Evolutionary conservation across 164 flowering plant species (phyloP).

Genomic region (Dillenia turbinata): DNA sequence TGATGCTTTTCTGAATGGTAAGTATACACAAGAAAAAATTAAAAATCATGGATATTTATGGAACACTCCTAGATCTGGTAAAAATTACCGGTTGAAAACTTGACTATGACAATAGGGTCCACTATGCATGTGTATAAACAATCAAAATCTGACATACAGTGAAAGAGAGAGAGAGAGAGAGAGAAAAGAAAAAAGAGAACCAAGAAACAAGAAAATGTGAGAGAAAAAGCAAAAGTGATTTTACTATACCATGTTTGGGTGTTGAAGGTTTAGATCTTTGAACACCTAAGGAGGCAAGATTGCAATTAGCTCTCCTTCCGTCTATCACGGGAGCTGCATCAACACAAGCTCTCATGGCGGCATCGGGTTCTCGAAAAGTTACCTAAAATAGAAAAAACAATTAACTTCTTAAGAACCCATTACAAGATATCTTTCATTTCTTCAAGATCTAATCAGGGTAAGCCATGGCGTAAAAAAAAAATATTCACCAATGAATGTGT

Average conservation of each 20-base stretch:
- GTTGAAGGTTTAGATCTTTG: conserved; percentile 90
- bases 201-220: not conserved
- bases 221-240: not conserved
- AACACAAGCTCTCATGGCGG: conserved; percentile 89
- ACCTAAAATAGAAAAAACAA: conserved; percentile 40
- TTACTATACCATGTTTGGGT: conserved; percentile 61
- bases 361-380: conserved; percentile 78
- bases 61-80: too few relatives aligned
- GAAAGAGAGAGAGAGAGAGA: not conserved
- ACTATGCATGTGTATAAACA: too few relatives aligned
- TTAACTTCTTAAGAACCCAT: not conserved
- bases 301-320: conserved; percentile 98
- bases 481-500: not conserved
- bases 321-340: conserved; percentile 93
- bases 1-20: too few relatives aligned
- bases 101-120: too few relatives aligned
- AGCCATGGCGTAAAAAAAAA: not conserved
- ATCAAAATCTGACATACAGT: not conserved
- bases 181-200: not conserved
- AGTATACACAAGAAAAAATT: too few relatives aligned
- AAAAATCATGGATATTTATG: too few relatives aligned
- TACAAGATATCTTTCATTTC: not conserved
- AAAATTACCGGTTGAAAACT: too few relatives aligned
- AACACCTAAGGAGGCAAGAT: conserved; percentile 89
- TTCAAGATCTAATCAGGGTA: not conserved